A percentile compares a stretch with the other conserved stretches of the same genome.
These are phyloP conservation scores for Erysimum cheiri DNA, from an alignment of 441 rosid species.

Conservation along the genomic window DNA sequence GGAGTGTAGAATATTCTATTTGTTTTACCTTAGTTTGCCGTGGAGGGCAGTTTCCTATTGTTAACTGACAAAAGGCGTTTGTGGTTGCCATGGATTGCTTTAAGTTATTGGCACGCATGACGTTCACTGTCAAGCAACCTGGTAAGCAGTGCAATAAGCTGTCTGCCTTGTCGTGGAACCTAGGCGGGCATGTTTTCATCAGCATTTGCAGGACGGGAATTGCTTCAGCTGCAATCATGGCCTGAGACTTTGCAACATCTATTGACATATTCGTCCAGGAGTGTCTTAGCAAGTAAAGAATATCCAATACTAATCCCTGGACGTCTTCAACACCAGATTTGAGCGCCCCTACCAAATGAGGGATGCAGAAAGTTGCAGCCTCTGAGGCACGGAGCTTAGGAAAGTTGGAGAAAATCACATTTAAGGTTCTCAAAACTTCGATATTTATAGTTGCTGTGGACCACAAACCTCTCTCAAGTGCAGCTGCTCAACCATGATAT, in stretches of 20 bases:
- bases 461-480: slow-evolving; percentile 98
- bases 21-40: slow-evolving; percentile 79
- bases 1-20: background rate
- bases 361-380: slow-evolving; percentile 96
- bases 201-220: slow-evolving; percentile 91
- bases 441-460: slow-evolving; percentile 90
- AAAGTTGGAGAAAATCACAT: slow-evolving; percentile 87
- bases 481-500: slow-evolving; percentile 70
- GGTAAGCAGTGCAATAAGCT: slow-evolving; percentile 96
- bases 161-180: slow-evolving; percentile 98
- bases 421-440: slow-evolving; percentile 90
- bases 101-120: slow-evolving; percentile 96
- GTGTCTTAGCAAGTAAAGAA: slow-evolving; percentile 91
- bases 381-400: slow-evolving; percentile 95
- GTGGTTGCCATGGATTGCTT: slow-evolving; percentile 98
- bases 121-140: slow-evolving; percentile 89
- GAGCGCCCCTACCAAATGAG: slow-evolving; percentile 94
- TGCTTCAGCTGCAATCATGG: slow-evolving; percentile 97
- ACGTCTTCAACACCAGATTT: slow-evolving; percentile 90
- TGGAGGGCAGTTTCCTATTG: slow-evolving; percentile 88
- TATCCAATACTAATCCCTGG: slow-evolving; percentile 94
- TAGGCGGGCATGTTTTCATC: slow-evolving; percentile 96
- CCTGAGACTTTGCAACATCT: slow-evolving; percentile 93
- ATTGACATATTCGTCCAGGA: slow-evolving; percentile 96
- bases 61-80: slow-evolving; percentile 92